Base-by-base conservation (phyloP, 225 moss, liverwort and hornwort species). In the Polytrichum commune region DNA sequence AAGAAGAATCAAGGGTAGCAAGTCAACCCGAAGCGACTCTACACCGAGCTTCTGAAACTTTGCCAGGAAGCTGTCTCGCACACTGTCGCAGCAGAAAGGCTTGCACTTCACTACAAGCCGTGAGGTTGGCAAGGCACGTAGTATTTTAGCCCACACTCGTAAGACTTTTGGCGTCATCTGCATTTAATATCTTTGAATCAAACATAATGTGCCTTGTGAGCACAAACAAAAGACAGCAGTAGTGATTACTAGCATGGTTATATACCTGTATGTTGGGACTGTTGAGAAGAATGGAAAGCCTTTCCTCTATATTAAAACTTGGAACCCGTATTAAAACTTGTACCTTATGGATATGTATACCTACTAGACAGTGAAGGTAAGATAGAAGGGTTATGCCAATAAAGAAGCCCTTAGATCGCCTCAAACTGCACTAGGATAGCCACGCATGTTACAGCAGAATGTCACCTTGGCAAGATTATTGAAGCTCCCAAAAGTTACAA, bases 91-190 rank as follows among this genome's bases (percentile, higher is more conserved):
- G 78, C 98, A 98, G 63, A 98, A 98, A 65, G 98, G 98, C 79
- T 98, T 98, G 84, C 98, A 98, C 73, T 98, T 98, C 76, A 98
- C 98, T 46, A 98, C 95, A 85, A 98, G 83, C 75, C 98, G 85
- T 60, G 98, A 87, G 28, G 85, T 86, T 65, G 98, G 98, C 62
- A 93, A 58, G 62, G 93, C 85, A 64, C 90, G 88, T 22, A 98
- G 72, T 78, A 98, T 95, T 84, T 81, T 93, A 63, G 98, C 98
- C 98, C 98, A 98, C 38, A 98, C 95, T 73, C 55, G 85, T 53
- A 98, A 79, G 58, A 98, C 98, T 68, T 90, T 80, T 58, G 91
- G 90, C 53, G 98, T 98, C 63, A 98, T 98, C 98, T 98, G 97
- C 67, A 81, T 3, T 73, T 73, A 61, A 57, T 74, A 66, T 65